These are phyloP conservation scores for Ganoderma sp. DNA, from an alignment of 1,284 basidiomycete genomes.

Conservation along the genomic window DNA sequence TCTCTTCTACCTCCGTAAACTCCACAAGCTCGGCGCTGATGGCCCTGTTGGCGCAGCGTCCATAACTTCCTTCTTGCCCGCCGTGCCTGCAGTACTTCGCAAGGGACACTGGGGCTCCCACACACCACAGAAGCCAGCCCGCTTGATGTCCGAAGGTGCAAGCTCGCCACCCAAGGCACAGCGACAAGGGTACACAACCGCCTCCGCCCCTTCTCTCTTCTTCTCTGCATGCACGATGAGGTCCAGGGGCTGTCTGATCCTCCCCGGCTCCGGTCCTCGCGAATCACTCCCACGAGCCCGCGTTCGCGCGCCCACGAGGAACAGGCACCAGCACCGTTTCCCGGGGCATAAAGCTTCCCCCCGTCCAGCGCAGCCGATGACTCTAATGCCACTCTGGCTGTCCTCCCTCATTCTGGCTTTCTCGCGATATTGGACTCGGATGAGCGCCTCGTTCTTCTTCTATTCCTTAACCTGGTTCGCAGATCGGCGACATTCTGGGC, in stretches of 20 bases:
- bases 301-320: slow-evolving; percentile 52
- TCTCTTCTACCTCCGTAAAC: neutral
- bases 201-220: slow-evolving; percentile 48
- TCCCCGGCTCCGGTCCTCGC: slow-evolving; percentile 69
- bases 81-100: slow-evolving; percentile 52
- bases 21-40: no score
- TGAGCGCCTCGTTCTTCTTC: slow-evolving; percentile 67
- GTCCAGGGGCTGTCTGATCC: slow-evolving; percentile 62
- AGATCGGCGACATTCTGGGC: no score
- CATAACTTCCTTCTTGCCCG: slow-evolving; percentile 57
- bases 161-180: slow-evolving; percentile 65
- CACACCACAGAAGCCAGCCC: slow-evolving; percentile 42
- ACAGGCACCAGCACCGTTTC: slow-evolving; percentile 21
- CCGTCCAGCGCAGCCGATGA: no score
- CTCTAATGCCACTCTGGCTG: no score
- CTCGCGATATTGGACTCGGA: slow-evolving; percentile 68
- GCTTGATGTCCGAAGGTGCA: slow-evolving; percentile 57
- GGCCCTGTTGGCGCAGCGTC: slow-evolving; percentile 44
- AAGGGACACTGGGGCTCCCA: slow-evolving; percentile 60
- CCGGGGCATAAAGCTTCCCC: no score
- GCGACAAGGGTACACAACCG: slow-evolving; percentile 66
- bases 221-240: slow-evolving; percentile 67
- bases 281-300: slow-evolving; percentile 63
- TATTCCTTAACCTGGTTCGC: slow-evolving; percentile 57
- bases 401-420: no score